A percentile compares a stretch with the other conserved stretches of the same genome.
phyloP scores from a whole-genome alignment of 805 yeast species.

The Hanseniaspora lindneri region DNA sequence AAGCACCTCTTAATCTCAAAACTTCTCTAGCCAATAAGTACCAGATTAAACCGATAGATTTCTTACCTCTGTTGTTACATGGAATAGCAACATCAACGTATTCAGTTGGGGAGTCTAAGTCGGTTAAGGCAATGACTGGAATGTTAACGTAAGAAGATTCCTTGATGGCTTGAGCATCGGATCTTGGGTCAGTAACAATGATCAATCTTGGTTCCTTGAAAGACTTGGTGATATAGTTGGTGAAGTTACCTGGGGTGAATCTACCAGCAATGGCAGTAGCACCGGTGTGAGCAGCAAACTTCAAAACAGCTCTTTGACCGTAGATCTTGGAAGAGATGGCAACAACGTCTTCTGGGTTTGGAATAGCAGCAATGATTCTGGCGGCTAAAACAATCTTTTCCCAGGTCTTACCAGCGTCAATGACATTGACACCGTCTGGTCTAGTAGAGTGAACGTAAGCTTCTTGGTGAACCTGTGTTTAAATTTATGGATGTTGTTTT shows the following conservation, averaged over 20 bases:
- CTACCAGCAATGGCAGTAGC: conserved; percentile 99
- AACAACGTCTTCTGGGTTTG: conserved; percentile 96
- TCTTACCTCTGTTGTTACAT: conserved; percentile 99
- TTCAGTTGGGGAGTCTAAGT: conserved; percentile 98
- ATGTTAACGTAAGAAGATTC: conserved; percentile 99
- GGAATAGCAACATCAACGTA: conserved; percentile 99
- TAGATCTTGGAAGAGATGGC: conserved; percentile 98
- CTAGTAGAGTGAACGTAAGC: conserved; percentile 96
- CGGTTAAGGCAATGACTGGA: conserved; percentile 98
- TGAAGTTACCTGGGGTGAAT: conserved; percentile 99
- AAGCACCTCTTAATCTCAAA: conserved; percentile 94
- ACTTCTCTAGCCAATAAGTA: conserved; percentile 99
- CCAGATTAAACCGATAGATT: conserved; percentile 99
- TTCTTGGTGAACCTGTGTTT: conserved; percentile 75
- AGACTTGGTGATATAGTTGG: conserved; percentile 99
- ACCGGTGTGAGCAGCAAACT: conserved; percentile 99
- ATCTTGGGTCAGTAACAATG: conserved; percentile 99
- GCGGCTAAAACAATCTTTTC: conserved; percentile 99
- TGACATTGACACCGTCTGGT: conserved; percentile 98
- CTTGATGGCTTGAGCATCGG: conserved; percentile 99
- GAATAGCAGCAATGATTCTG: conserved; percentile 98
- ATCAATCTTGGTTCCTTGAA: conserved; percentile 99
- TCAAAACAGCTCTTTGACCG: conserved; percentile 99
- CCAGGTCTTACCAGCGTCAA: conserved; percentile 99
- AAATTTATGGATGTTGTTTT: background rate